Conservation (phyloP, 768 basidiomycete species). For the Cubamyces lactineus region DNA sequence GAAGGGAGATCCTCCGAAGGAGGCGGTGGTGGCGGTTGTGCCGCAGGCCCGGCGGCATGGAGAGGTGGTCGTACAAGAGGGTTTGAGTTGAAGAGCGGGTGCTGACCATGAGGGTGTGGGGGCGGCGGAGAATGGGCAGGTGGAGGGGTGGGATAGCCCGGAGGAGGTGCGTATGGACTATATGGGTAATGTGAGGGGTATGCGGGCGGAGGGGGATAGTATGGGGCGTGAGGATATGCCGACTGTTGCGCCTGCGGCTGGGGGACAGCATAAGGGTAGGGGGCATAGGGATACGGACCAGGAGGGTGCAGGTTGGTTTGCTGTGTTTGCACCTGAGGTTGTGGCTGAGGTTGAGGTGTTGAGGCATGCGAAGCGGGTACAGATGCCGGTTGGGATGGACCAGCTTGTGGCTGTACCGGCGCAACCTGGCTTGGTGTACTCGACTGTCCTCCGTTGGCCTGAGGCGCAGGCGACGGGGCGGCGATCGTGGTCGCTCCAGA, state of each 20-base stretch:
- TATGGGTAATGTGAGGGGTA: slow-evolving; percentile 48
- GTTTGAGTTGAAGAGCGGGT: slow-evolving; percentile 29
- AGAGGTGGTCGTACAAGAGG: slow-evolving; percentile 35
- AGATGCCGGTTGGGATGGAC: slow-evolving; percentile 16
- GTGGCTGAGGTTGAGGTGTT: slow-evolving; percentile 18
- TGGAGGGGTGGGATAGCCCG: slow-evolving; percentile 39
- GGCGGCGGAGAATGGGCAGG: slow-evolving; percentile 37
- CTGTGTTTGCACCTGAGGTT: slow-evolving; percentile 16
- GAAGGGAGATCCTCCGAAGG: slow-evolving; percentile 68
- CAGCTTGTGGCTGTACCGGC: not conserved
- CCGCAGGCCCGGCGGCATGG: slow-evolving; percentile 34
- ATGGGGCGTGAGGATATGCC: slow-evolving; percentile 68
- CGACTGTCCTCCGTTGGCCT: not conserved
- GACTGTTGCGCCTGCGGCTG: slow-evolving; percentile 40
- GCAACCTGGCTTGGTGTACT: not conserved
- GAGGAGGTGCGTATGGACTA: slow-evolving; percentile 33
- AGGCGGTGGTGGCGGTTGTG: slow-evolving; percentile 33
- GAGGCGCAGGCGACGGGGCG: slow-evolving; percentile 8
- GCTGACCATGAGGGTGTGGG: slow-evolving; percentile 32
- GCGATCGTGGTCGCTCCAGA: slow-evolving; percentile 6
- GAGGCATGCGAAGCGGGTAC: slow-evolving; percentile 27
- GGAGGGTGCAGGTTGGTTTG: slow-evolving; percentile 24
- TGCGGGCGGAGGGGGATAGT: slow-evolving; percentile 53
- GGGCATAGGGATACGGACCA: slow-evolving; percentile 51
- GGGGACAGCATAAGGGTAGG: slow-evolving; percentile 51